Evolutionary conservation across 2,329 filamentous ascomycete species (phyloP), one percentile per base, ranked within the genome.

Genomic region (Periconia sp.): DNA sequence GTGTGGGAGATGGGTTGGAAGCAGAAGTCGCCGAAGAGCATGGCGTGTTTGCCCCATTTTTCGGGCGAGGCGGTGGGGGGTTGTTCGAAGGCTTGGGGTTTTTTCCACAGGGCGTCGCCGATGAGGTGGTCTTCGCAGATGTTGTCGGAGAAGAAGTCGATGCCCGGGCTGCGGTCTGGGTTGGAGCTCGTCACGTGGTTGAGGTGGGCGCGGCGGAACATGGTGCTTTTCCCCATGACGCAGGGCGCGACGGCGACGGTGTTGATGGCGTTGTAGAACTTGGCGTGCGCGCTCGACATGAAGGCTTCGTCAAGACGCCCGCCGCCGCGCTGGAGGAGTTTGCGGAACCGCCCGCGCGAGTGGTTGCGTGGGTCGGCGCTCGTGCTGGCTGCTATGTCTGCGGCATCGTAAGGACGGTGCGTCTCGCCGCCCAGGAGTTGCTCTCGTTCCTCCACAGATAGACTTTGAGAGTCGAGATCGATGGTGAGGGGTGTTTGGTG

Each of bases 61-160:
- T 76, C 71, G 10, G 55, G 52, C n/a, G 60, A 49, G 10, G 55
- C 52, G n/a, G 60, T 48, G 23, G 62, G 58, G 10, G 47, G 58
- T 49, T 67, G 55, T 47, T 70, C 69, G 27, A 68, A 72, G 2
- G 59, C 53, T 51, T 71, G 69, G 5, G 66, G 81, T 6, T 84
- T 82, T 51, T 86, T 86, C 92, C 92, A 99, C 5, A 99, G 81
- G 1, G 94, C 77, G 62, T 99, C 94, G 13, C 93, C 93, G 50
- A 99, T 96, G 20, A 97, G 79, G 67, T 99, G 94, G 69, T 99
- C 94, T 72, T 99, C 95, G 77, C 94, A 99, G 68, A 99, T 97
- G 69, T 96, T 96, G 60, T 91, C 83, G 2, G 91, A 96, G 76
- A 99, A 99, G 75, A 87, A 92, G 74, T 97, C 92, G 59, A 99